These are phyloP conservation scores for Solanum okadae DNA, from an alignment of 257 asterid genomes.

Conservation along the genomic window DNA sequence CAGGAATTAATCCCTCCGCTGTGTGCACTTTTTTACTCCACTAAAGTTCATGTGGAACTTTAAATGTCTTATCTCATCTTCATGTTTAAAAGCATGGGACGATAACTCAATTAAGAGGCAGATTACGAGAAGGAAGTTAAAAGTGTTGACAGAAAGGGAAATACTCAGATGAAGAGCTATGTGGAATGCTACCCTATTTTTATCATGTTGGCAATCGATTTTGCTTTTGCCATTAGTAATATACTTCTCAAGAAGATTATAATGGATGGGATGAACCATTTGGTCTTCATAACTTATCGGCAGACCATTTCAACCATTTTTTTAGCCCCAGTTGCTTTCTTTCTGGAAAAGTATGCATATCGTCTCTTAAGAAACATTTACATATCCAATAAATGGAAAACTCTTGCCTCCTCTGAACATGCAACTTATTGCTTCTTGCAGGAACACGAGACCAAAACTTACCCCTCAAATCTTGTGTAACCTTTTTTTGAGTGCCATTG, in stretches of 20 bases:
- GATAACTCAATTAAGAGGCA: not conserved
- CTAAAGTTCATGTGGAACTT: not conserved
- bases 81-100: not conserved
- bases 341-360: constrained; percentile 43
- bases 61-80: not conserved
- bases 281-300: constrained; percentile 75
- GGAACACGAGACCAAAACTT: constrained; percentile 65
- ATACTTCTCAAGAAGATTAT: constrained; percentile 60
- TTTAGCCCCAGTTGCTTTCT: constrained; percentile 52
- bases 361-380: not conserved
- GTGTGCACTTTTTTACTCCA: not conserved
- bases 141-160: not conserved
- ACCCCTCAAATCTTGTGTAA: constrained; percentile 32
- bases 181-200: constrained; percentile 51
- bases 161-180: constrained; percentile 25
- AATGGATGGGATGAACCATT: constrained; percentile 43
- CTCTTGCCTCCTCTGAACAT: not conserved
- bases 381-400: not conserved
- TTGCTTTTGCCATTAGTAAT: constrained; percentile 53
- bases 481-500: constrained; percentile 58
- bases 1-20: not conserved
- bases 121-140: not conserved
- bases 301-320: constrained; percentile 58
- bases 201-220: constrained; percentile 42
- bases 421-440: constrained; percentile 20